Percentiles rank a stretch among this genome's conserved stretches.
These are phyloP conservation scores for Parafenestella ontariensis DNA, from an alignment of 2,329 filamentous ascomycete species.

Conservation along the genomic window DNA sequence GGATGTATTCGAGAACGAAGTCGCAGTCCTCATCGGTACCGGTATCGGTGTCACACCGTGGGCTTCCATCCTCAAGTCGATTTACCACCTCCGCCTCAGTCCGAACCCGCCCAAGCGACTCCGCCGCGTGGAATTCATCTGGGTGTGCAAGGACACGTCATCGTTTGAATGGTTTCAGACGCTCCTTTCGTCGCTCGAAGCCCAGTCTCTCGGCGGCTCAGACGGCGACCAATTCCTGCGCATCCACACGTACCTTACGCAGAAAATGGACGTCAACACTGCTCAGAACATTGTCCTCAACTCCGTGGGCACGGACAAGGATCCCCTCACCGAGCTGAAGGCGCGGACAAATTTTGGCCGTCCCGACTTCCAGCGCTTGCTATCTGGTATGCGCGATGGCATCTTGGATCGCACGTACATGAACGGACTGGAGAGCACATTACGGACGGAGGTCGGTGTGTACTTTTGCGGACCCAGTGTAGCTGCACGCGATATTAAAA, in stretches of 20 bases:
- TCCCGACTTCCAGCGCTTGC: constrained; percentile 83
- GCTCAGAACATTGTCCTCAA: constrained; percentile 97
- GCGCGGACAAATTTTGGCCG: constrained; percentile 92
- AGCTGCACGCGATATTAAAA: constrained; percentile 81
- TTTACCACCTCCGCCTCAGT: constrained; percentile 92
- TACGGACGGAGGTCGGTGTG: constrained; percentile 87
- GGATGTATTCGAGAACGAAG: constrained; percentile 94
- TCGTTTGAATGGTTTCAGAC: constrained; percentile 99
- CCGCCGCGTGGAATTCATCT: constrained; percentile 96
- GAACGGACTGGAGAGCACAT: constrained; percentile 76
- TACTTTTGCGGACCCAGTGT: constrained; percentile 95
- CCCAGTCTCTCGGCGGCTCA: constrained; percentile 71
- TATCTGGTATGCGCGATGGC: constrained; percentile 85
- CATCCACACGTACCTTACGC: constrained; percentile 97
- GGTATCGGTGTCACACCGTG: constrained; percentile 88
- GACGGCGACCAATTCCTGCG: constrained; percentile 87
- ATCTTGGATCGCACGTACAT: constrained; percentile 87
- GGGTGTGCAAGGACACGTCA: constrained; percentile 94
- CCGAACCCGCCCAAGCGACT: constrained; percentile 90
- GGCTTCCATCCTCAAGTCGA: constrained; percentile 92
- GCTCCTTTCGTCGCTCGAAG: constrained; percentile 86
- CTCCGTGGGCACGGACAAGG: constrained; percentile 83
- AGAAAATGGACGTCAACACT: constrained; percentile 89
- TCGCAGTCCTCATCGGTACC: constrained; percentile 83
- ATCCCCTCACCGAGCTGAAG: constrained; percentile 91